These are phyloP conservation scores for Tricholoma matsutake DNA, from an alignment of 768 basidiomycete genomes.

Conservation along the genomic window DNA sequence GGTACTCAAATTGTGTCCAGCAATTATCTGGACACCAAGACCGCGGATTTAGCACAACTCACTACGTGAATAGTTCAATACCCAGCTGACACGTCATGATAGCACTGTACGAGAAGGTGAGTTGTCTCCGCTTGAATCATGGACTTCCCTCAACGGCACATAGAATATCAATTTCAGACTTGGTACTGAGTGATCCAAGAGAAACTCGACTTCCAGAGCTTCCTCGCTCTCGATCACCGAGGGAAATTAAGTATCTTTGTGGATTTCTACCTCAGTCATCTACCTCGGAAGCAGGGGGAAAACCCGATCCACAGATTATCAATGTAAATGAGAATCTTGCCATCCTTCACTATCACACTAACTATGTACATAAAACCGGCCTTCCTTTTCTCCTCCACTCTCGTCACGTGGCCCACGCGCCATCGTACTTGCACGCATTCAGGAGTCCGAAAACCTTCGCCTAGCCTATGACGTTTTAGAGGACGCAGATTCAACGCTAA, in stretches of 20 bases:
- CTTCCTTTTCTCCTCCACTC: slow-evolving; percentile 19
- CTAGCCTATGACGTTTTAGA: slow-evolving; percentile 24
- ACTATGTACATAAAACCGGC: slow-evolving; percentile 14
- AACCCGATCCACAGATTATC: background rate
- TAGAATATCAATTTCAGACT: slow-evolving; percentile 20
- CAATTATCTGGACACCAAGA: slow-evolving; percentile 7
- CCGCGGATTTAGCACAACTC: slow-evolving; percentile 14
- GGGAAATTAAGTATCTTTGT: slow-evolving; percentile 26
- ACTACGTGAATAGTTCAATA: slow-evolving; percentile 28
- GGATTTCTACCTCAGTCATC: slow-evolving; percentile 6
- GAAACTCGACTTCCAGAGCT: slow-evolving; percentile 22
- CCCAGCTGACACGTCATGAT: slow-evolving; percentile 28
- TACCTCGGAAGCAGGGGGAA: background rate
- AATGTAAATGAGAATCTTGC: slow-evolving; percentile 27
- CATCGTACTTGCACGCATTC: slow-evolving; percentile 18
- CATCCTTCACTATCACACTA: slow-evolving; percentile 29
- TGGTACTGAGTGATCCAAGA: slow-evolving; percentile 26
- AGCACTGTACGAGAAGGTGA: slow-evolving; percentile 26
- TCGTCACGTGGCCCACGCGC: slow-evolving; percentile 15
- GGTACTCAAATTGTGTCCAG: slow-evolving; percentile 5
- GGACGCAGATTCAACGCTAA: slow-evolving; percentile 22
- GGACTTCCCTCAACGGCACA: background rate
- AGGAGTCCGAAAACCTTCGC: slow-evolving; percentile 28
- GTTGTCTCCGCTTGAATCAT: background rate
- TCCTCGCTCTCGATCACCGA: slow-evolving; percentile 26